phyloP scores from a whole-genome alignment of 257 asterid species.

The Cruciata laevipes region DNA sequence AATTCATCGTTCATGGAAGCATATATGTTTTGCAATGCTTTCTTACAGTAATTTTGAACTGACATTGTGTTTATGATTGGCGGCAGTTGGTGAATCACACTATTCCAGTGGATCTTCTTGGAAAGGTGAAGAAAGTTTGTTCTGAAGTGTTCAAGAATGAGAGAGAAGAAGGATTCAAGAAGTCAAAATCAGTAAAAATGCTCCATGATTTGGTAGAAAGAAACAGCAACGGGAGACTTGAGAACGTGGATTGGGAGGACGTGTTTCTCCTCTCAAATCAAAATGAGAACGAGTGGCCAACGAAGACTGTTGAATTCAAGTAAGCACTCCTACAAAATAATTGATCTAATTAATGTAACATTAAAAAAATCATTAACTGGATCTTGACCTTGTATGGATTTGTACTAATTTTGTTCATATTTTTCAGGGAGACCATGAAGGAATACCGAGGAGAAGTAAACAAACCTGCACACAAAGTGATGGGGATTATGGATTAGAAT shows the following conservation, averaged over 20 bases:
- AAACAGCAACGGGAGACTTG: slow-evolving; percentile 34
- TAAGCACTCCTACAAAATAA: slow-evolving; percentile 12
- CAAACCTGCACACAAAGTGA: slow-evolving; percentile 44
- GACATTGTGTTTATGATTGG: not conserved
- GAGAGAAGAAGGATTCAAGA: slow-evolving; percentile 51
- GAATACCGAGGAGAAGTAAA: slow-evolving; percentile 56
- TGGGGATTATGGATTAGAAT: slow-evolving; percentile 76
- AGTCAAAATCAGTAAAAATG: slow-evolving; percentile 42
- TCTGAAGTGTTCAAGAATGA: slow-evolving; percentile 50
- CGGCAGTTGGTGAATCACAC: slow-evolving; percentile 69
- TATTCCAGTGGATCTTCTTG: slow-evolving; percentile 59
- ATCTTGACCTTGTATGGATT: not conserved
- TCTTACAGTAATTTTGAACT: no score
- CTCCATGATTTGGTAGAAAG: slow-evolving; percentile 42
- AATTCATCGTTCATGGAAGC: not conserved
- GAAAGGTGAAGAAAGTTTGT: slow-evolving; percentile 59
- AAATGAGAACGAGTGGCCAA: slow-evolving; percentile 63
- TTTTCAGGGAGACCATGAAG: slow-evolving; percentile 61
- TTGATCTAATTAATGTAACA: not conserved
- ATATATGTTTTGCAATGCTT: no score
- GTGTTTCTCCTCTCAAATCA: slow-evolving; percentile 68
- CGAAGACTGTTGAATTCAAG: slow-evolving; percentile 49
- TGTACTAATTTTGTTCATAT: not conserved
- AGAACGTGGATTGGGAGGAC: slow-evolving; percentile 80
- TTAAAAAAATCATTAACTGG: not conserved